Evolutionary conservation across 352 stramenopile genomes (phyloP), one percentile per base, ranked within the genome.

Genomic region (Globisporangium abappressorium): DNA sequence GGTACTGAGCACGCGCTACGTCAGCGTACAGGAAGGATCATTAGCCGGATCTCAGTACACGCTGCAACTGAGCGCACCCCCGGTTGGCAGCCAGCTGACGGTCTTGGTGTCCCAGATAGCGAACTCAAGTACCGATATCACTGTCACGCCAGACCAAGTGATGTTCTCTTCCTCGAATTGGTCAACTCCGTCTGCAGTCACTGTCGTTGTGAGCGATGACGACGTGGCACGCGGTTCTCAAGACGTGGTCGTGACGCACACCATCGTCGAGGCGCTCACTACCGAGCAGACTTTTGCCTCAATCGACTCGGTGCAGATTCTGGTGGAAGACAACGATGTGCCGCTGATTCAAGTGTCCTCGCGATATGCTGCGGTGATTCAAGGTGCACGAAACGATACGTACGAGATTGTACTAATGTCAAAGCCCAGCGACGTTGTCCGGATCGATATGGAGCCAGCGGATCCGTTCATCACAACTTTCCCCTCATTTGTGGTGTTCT

Each of bases 311-410:
- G 65, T 93, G 9, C 53, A 60, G 6, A 70, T 91, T 1, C 47
- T 74, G 14, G 68, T 93, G 4, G 71, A 74, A 56, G 84, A 91
- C 26, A 71, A 90, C 53, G 79, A 89, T 55, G 64, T 89, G 33
- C 80, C 83, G 1, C 66, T 79, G 2, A 67, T 90, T n/a, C 78
- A 77, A n/a, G 57, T 90, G 20, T 91, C 83, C 0, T 69, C 70
- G 51, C 73, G 78, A 9, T 83, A 80, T 54, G 70, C 79, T 33
- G 76, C 80, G 2, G 75, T 91, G 12, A 43, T 84, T 5, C 76
- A 90, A 56, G 57, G 66, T 3, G 22, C 88, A 4, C 70, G 70
- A 22, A 88, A 85, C 56, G 79, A 78, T 49, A 82, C 80, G 61
- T 91, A 91, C 60, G 62, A 76, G 15, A 75, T 91, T 7, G 73